Evolutionary conservation across 225 moss, liverwort and hornwort genomes (phyloP).

Genomic region (Sphagnum contortum): DNA sequence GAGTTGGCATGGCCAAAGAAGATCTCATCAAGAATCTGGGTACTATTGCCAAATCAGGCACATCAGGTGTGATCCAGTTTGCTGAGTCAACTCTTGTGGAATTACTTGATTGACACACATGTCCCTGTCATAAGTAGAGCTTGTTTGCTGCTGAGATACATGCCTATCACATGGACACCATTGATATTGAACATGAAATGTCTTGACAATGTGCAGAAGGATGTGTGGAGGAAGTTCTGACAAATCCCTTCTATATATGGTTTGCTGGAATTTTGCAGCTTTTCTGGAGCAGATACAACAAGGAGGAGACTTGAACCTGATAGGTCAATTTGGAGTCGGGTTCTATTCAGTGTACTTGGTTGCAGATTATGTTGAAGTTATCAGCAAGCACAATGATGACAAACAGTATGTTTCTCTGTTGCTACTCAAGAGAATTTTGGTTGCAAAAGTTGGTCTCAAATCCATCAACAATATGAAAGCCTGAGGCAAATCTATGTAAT

Average conservation of each 20-base stretch:
- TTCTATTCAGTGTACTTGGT: conserved; percentile 98
- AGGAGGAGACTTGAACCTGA: conserved; percentile 94
- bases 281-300: conserved; percentile 95
- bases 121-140: too few relatives aligned
- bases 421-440: too few relatives aligned
- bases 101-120: neutral
- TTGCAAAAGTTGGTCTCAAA: too few relatives aligned
- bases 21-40: conserved; percentile 94
- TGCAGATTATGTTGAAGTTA: conserved; percentile 91
- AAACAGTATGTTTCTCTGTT: conserved; percentile 56
- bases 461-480: too few relatives aligned
- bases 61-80: conserved; percentile 49
- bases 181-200: too few relatives aligned
- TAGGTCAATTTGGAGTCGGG: conserved; percentile 98
- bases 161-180: too few relatives aligned
- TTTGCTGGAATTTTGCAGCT: conserved; percentile 30
- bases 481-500: too few relatives aligned
- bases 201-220: too few relatives aligned
- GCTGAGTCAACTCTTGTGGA: too few relatives aligned
- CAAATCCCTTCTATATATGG: too few relatives aligned
- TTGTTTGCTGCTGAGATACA: too few relatives aligned
- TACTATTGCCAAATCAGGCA: conserved; percentile 99
- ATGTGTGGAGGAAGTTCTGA: too few relatives aligned
- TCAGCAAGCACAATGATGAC: conserved; percentile 99
- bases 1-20: conserved; percentile 92